Percentiles rank a stretch among this genome's conserved stretches.
phyloP scores from a whole-genome alignment of 139 green algal species.

The Spirogloea muscicola region DNA sequence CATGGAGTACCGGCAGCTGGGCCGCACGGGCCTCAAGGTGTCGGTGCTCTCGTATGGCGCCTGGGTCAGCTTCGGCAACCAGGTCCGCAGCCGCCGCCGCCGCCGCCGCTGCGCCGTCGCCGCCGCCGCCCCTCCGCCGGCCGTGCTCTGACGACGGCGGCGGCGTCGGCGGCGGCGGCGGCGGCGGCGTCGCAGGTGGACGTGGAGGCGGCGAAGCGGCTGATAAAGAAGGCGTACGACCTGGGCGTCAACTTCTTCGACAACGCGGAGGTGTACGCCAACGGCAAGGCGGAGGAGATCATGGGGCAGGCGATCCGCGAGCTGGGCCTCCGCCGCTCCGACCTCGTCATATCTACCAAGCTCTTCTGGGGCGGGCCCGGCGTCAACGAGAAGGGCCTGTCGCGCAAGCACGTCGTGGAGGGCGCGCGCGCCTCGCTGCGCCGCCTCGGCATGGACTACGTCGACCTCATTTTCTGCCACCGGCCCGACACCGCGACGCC shows the following conservation, averaged over 20 bases:
- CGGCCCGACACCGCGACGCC: constrained; percentile 68
- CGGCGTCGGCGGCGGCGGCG: neutral
- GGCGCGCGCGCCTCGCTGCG: constrained; percentile 66
- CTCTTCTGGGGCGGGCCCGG: constrained; percentile 66
- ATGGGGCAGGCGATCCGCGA: constrained; percentile 79
- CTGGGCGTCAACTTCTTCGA: constrained; percentile 57
- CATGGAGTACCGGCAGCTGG: constrained; percentile 46
- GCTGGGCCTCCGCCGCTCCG: constrained; percentile 60
- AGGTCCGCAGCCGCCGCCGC: constrained; percentile 1
- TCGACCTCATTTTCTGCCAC: constrained; percentile 81
- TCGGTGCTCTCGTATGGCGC: constrained; percentile 41
- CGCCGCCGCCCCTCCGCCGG: neutral
- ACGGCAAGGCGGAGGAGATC: constrained; percentile 69
- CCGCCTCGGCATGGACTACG: constrained; percentile 74
- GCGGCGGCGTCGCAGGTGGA: constrained; percentile 13
- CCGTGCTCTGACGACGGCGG: neutral
- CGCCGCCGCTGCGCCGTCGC: neutral
- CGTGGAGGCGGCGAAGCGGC: constrained; percentile 27
- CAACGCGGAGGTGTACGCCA: constrained; percentile 79
- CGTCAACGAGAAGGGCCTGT: constrained; percentile 63
- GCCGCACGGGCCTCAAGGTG: constrained; percentile 42
- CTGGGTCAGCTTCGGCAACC: constrained; percentile 49
- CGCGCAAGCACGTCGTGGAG: constrained; percentile 83
- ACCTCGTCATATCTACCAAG: constrained; percentile 77
- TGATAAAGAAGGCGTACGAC: constrained; percentile 14